Evolutionary conservation across 371 early-diverging fungal genomes (phyloP).

Genomic region (Apophysomyces ossiformis): DNA sequence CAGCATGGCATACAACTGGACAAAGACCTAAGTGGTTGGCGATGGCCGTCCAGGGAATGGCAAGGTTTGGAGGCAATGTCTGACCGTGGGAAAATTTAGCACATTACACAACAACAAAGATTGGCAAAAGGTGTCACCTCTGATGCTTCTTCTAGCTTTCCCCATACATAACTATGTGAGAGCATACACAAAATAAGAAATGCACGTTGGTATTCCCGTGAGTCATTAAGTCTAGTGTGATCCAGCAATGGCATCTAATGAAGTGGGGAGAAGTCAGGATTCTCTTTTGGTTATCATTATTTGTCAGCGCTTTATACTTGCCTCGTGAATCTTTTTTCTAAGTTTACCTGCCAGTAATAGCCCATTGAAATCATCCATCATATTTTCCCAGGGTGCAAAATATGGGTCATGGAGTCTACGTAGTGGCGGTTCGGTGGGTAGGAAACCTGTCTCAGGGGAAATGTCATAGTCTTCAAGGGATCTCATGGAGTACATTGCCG

Average conservation of each 20-base stretch:
- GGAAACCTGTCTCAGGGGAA: constrained; percentile 84
- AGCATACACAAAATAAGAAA: constrained; percentile 87
- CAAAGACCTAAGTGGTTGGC: constrained; percentile 84
- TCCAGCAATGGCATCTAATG: constrained; percentile 78
- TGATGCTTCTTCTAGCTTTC: constrained; percentile 77
- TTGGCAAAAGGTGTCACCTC: constrained; percentile 55
- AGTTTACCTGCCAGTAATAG: constrained; percentile 81
- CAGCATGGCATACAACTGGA: constrained; percentile 89
- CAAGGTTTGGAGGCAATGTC: constrained; percentile 79
- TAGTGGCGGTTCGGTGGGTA: constrained; percentile 80
- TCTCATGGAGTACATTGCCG: constrained; percentile 35
- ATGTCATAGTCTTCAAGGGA: constrained; percentile 84
- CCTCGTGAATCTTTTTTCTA: constrained; percentile 74
- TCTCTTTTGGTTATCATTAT: not conserved
- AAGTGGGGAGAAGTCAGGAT: constrained; percentile 10
- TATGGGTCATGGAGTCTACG: constrained; percentile 71
- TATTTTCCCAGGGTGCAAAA: constrained; percentile 89
- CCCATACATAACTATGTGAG: constrained; percentile 93
- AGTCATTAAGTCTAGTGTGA: constrained; percentile 56
- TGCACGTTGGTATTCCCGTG: constrained; percentile 82
- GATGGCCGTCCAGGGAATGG: constrained; percentile 84
- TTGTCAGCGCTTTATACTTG: constrained; percentile 28
- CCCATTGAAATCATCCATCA: constrained; percentile 79
- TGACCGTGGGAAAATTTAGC: constrained; percentile 45
- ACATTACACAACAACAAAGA: constrained; percentile 14